Conservation (phyloP, 768 basidiomycete species). For the Psilocybe cubensis region DNA sequence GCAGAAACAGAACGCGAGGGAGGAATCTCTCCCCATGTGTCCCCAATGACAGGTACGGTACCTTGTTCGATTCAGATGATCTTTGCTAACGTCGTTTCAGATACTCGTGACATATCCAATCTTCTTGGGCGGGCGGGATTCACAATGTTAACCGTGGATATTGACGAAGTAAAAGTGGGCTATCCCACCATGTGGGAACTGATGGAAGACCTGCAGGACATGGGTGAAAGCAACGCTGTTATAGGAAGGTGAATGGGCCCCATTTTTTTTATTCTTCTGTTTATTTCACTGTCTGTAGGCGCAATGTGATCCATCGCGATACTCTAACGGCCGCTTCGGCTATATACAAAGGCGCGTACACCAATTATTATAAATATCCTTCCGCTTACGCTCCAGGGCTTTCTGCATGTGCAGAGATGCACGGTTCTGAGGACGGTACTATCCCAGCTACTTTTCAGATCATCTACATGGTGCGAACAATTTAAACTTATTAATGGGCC, state of each 20-base stretch:
- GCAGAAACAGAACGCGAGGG: constrained; percentile 95
- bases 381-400: not conserved
- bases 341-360: constrained; percentile 81
- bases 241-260: constrained; percentile 62
- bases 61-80: not conserved
- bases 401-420: constrained; percentile 64
- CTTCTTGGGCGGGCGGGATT: constrained; percentile 93
- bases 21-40: constrained; percentile 94
- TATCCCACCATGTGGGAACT: constrained; percentile 98
- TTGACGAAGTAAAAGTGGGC: constrained; percentile 87
- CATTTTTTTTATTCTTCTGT: not conserved
- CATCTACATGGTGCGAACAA: constrained; percentile 79
- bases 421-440: constrained; percentile 81
- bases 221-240: constrained; percentile 96
- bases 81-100: constrained; percentile 41
- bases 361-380: not conserved
- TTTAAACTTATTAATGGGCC: too few relatives aligned
- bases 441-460: constrained; percentile 96
- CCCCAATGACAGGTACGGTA: constrained; percentile 90
- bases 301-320: constrained; percentile 75
- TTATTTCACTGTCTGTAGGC: constrained; percentile 39
- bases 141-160: constrained; percentile 90
- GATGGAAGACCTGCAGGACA: constrained; percentile 89
- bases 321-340: constrained; percentile 90
- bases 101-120: constrained; percentile 91